Evolutionary conservation across 2,329 filamentous ascomycete genomes (phyloP).

Genomic region (Byssochlamys sp.): DNA sequence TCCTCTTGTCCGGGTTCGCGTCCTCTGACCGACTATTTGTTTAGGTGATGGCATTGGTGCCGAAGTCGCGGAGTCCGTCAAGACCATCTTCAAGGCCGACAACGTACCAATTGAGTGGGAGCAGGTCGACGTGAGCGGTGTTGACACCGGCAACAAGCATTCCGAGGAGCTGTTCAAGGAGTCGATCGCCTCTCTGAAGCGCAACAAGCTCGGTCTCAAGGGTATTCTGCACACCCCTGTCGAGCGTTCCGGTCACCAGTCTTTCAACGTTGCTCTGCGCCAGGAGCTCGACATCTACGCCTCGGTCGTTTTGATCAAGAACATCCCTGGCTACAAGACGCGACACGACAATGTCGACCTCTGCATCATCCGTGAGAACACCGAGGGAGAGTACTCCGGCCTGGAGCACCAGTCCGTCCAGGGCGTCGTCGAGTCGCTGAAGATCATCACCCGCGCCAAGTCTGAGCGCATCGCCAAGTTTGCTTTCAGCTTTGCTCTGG

Average conservation of each 20-base stretch:
- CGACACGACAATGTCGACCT: slow-evolving; percentile 95
- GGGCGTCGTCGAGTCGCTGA: slow-evolving; percentile 96
- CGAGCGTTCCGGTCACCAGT: slow-evolving; percentile 92
- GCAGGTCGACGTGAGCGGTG: slow-evolving; percentile 88
- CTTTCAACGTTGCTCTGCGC: slow-evolving; percentile 97
- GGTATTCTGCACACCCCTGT: slow-evolving; percentile 97
- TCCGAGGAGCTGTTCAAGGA: slow-evolving; percentile 93
- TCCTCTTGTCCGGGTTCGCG: not conserved
- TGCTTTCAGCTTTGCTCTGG: slow-evolving; percentile 91
- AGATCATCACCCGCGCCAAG: slow-evolving; percentile 99
- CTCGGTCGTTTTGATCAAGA: slow-evolving; percentile 96
- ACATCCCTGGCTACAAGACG: slow-evolving; percentile 96
- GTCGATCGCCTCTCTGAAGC: slow-evolving; percentile 85
- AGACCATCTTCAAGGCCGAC: slow-evolving; percentile 99
- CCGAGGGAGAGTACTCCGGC: slow-evolving; percentile 97
- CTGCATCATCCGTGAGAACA: slow-evolving; percentile 99
- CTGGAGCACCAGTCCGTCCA: slow-evolving; percentile 95
- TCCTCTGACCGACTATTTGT: not conserved
- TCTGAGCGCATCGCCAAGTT: slow-evolving; percentile 99
- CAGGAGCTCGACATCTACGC: slow-evolving; percentile 99
- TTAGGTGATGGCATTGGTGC: slow-evolving; percentile 86
- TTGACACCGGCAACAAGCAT: slow-evolving; percentile 74
- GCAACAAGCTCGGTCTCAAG: slow-evolving; percentile 98
- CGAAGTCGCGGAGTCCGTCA: slow-evolving; percentile 94
- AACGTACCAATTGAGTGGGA: slow-evolving; percentile 98